Conservation (phyloP, 306 rosid genomes). For the Cajanus cajan region DNA sequence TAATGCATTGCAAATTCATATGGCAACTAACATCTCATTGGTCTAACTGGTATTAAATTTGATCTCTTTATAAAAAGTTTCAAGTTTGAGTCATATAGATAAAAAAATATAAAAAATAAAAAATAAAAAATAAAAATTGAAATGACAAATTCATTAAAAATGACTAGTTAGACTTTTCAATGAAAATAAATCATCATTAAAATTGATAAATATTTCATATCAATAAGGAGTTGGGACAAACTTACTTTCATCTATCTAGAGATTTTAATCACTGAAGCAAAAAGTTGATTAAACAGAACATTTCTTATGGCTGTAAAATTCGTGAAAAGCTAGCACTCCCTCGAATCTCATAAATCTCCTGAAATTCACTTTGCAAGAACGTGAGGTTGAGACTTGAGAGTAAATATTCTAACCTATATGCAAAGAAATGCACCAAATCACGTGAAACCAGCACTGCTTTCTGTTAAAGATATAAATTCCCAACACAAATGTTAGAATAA, state of each 20-base stretch:
- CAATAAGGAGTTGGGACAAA: not conserved
- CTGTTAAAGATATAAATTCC: constrained; percentile 14
- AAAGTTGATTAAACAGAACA: not conserved
- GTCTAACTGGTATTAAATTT: too few relatives aligned
- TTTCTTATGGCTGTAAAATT: not conserved
- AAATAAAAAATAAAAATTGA: too few relatives aligned
- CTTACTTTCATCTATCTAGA: not conserved
- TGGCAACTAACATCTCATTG: too few relatives aligned
- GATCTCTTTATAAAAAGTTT: too few relatives aligned
- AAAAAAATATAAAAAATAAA: too few relatives aligned
- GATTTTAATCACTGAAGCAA: not conserved
- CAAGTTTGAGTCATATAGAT: too few relatives aligned
- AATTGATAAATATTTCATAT: too few relatives aligned
- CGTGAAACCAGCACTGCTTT: constrained; percentile 11
- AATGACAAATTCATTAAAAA: too few relatives aligned
- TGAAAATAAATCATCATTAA: too few relatives aligned
- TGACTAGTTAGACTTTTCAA: too few relatives aligned
- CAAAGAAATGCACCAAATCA: constrained; percentile 35
- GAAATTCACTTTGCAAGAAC: constrained; percentile 6
- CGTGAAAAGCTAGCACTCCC: constrained; percentile 5
- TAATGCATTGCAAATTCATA: not conserved
- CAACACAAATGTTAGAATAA: not conserved
- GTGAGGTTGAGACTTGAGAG: constrained; percentile 6
- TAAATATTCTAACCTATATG: constrained; percentile 2
- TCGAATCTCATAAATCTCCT: not conserved